These are phyloP conservation scores for Ormosia emarginata DNA, from an alignment of 306 rosid species.

Conservation along the genomic window DNA sequence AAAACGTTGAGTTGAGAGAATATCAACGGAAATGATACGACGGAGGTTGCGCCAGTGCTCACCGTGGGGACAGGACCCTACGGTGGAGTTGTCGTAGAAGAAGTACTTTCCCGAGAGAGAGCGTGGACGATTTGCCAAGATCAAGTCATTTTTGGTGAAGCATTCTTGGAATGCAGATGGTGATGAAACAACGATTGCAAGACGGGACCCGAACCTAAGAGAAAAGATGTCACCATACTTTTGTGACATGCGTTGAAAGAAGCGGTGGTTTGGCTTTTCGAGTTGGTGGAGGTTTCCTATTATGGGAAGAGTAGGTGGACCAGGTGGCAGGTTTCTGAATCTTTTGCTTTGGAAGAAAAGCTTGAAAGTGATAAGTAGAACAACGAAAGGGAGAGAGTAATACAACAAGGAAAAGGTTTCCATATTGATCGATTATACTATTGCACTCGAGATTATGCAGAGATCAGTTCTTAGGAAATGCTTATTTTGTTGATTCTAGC, in stretches of 20 bases:
- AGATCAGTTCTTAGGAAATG: not conserved
- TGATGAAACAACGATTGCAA: not conserved
- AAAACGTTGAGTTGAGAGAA: not conserved
- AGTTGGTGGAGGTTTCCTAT: not conserved
- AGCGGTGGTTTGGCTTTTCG: not conserved
- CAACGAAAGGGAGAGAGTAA: not conserved
- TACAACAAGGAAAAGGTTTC: not conserved
- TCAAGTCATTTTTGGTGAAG: not conserved
- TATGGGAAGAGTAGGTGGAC: not conserved
- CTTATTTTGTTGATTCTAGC: no score
- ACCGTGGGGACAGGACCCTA: not conserved
- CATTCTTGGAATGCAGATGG: not conserved
- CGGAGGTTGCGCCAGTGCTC: not conserved
- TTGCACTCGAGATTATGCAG: not conserved
- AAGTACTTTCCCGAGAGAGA: not conserved
- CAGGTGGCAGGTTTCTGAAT: not conserved
- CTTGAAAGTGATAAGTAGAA: not conserved
- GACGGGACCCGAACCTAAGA: not conserved
- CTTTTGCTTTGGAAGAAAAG: not conserved
- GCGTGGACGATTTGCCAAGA: not conserved
- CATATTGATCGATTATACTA: not conserved
- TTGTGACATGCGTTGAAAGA: not conserved
- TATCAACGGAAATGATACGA: not conserved
- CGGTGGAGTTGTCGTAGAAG: not conserved
- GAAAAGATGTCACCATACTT: not conserved